Evolutionary conservation across 2,329 filamentous ascomycete species (phyloP).

Genomic region (Talaromyces sp.): DNA sequence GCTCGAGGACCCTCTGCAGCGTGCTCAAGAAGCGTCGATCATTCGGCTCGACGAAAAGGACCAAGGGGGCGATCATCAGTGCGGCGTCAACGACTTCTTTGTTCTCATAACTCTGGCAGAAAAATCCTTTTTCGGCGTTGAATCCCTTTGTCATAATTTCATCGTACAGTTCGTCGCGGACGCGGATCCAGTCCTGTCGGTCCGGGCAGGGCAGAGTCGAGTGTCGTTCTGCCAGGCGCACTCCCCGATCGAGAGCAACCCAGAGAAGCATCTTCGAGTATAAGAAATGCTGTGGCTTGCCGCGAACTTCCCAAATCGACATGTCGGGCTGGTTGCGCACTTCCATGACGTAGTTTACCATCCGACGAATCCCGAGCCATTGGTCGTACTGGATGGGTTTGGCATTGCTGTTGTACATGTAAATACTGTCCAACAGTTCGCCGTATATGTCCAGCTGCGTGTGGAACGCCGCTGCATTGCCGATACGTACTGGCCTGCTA

Average conservation of each 20-base stretch:
- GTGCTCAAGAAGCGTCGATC: slow-evolving; percentile 71
- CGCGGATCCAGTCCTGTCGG: slow-evolving; percentile 60
- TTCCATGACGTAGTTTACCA: slow-evolving; percentile 65
- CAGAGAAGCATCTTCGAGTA: slow-evolving; percentile 83
- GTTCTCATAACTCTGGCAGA: slow-evolving; percentile 72
- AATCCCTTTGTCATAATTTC: slow-evolving; percentile 75
- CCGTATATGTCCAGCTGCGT: slow-evolving; percentile 77
- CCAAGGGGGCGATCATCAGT: slow-evolving; percentile 70
- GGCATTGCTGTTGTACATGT: slow-evolving; percentile 74
- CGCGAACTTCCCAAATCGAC: slow-evolving; percentile 80
- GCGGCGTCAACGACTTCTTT: slow-evolving; percentile 67
- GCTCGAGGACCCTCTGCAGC: slow-evolving; percentile 65
- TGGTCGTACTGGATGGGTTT: slow-evolving; percentile 73
- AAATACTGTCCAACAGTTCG: slow-evolving; percentile 72
- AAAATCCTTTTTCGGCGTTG: slow-evolving; percentile 64
- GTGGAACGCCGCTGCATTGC: slow-evolving; percentile 72
- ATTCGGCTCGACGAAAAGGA: slow-evolving; percentile 75
- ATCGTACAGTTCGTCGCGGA: slow-evolving; percentile 66
- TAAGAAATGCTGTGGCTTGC: slow-evolving; percentile 69
- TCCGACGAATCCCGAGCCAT: slow-evolving; percentile 66
- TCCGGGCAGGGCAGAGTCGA: slow-evolving; percentile 68
- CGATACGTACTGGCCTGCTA: slow-evolving; percentile 69
- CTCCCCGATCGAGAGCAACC: slow-evolving; percentile 72
- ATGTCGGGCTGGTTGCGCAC: slow-evolving; percentile 67
- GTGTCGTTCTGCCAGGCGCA: slow-evolving; percentile 70